These are phyloP conservation scores for Hypoxylon lienhwacheense DNA, from an alignment of 495 filamentous ascomycete genomes.

Conservation along the genomic window DNA sequence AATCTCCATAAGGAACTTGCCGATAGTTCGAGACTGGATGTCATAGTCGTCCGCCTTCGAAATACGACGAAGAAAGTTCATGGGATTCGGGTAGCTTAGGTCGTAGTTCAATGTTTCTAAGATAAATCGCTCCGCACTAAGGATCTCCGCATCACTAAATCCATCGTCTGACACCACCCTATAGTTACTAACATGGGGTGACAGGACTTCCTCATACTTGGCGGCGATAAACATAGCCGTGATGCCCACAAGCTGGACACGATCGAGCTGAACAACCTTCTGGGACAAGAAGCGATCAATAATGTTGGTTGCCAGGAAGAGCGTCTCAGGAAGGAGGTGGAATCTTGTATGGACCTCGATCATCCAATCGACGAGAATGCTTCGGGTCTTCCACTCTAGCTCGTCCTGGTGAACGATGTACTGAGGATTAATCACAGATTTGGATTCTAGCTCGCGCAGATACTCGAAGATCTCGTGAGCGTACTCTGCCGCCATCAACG, in stretches of 20 bases:
- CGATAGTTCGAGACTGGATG: conserved; percentile 92
- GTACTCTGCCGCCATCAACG: conserved; percentile 96
- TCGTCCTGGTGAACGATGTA: conserved; percentile 95
- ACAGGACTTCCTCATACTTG: conserved; percentile 97
- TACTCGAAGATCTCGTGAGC: conserved; percentile 98
- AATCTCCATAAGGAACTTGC: conserved; percentile 99
- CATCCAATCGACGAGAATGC: conserved; percentile 96
- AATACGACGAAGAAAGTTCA: conserved; percentile 98
- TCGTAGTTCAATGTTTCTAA: conserved; percentile 91
- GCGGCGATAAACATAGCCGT: conserved; percentile 99
- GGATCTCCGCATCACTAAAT: conserved; percentile 91
- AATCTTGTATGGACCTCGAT: conserved; percentile 98
- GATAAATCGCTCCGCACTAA: conserved; percentile 95
- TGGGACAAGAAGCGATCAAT: conserved; percentile 95
- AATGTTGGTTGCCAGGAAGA: conserved; percentile 96
- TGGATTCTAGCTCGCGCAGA: conserved; percentile 79
- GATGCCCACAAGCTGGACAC: conserved; percentile 92
- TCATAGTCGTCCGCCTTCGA: conserved; percentile 99
- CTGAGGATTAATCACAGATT: conserved; percentile 82
- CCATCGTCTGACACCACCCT: conserved; percentile 95
- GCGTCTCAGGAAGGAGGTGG: conserved; percentile 93
- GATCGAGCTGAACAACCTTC: conserved; percentile 92
- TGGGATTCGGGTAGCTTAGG: conserved; percentile 97
- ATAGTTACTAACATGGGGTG: conserved; percentile 96
- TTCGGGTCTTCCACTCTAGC: conserved; percentile 97